Evolutionary conservation across 441 rosid species (phyloP), one percentile per base, ranked within the genome.

Genomic region (Jatropha podagrica): DNA sequence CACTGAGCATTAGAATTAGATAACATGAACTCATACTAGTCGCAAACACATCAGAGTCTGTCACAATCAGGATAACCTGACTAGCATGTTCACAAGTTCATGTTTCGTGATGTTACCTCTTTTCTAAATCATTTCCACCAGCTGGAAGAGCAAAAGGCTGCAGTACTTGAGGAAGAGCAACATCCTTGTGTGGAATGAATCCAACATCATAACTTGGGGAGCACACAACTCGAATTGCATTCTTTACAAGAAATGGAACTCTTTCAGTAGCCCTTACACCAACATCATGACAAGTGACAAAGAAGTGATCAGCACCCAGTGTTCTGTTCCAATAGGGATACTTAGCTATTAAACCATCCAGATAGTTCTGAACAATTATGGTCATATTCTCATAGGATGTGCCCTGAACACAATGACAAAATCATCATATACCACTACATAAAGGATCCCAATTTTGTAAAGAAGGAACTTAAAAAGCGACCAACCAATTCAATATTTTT

Each of bases 111-210:
- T 37, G 18, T 65, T 83, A 93, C 99, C 98, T 91, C 67, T 93
- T 92, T 77, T 92, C 90, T n/a, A 90, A 68, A 82, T 95, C 96
- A 46, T 89, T 88, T 26, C 99, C 99, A 55, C 99, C 99, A 4
- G 98, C 93, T 9, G 95, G 94, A 51, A 95, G 94, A 23, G 98
- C 98, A 82, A 95, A 93, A 3, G 99, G 98, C 84, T 95, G 98
- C 68, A 95, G 82, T 0, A 95, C 89, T 83, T 95, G 99, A 37
- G 98, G 99, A 64, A 93, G 92, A 51, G 99, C 99, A 78, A 95
- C 85, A 79, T 95, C 99, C 77, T 95, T 95, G 79, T 93, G 99
- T 5, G 99, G 98, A 86, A 95, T 92, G 83, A 92, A 95, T 13
- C 91, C 87, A 2, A 91, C 98, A 82, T 93, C 93, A 81, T 95